Evolutionary conservation across 768 basidiomycete species (phyloP).

Genomic region (Termitomyces sp.): DNA sequence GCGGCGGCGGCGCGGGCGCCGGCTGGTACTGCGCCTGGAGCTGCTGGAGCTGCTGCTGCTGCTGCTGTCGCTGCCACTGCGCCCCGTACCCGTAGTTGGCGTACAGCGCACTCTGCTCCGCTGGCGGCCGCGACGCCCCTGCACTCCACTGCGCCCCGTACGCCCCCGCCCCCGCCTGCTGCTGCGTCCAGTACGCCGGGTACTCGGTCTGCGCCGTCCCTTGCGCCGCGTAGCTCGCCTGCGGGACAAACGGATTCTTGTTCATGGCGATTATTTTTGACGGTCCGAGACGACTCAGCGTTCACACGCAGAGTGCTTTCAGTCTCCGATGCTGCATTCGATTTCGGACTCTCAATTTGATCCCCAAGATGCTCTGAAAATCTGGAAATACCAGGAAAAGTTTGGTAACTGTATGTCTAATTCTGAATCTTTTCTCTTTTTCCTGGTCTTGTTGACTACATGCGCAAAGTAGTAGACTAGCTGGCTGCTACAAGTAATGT

Average conservation of each 20-base stretch:
- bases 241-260: conserved; percentile 78
- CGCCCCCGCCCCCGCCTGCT: conserved; percentile 33
- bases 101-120: conserved; percentile 81
- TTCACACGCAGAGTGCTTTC: too few relatives aligned
- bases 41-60: conserved; percentile 37
- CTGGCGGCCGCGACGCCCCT: conserved; percentile 62
- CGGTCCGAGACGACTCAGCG: too few relatives aligned
- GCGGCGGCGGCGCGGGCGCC: conserved; percentile 30
- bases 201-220: conserved; percentile 24
- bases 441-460: too few relatives aligned
- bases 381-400: too few relatives aligned
- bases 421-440: too few relatives aligned
- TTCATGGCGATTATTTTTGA: conserved; percentile 45
- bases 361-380: too few relatives aligned
- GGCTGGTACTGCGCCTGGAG: conserved; percentile 51
- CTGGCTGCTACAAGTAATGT: too few relatives aligned
- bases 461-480: too few relatives aligned
- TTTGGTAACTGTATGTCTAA: too few relatives aligned
- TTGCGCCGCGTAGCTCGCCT: conserved; percentile 65
- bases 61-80: conserved; percentile 67
- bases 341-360: too few relatives aligned
- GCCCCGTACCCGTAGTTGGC: conserved; percentile 90
- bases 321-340: too few relatives aligned
- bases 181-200: conserved; percentile 29
- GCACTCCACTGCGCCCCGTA: conserved; percentile 64